Conservation (phyloP, 192 early-diverging fungal species). For the Backusella luteola region DNA sequence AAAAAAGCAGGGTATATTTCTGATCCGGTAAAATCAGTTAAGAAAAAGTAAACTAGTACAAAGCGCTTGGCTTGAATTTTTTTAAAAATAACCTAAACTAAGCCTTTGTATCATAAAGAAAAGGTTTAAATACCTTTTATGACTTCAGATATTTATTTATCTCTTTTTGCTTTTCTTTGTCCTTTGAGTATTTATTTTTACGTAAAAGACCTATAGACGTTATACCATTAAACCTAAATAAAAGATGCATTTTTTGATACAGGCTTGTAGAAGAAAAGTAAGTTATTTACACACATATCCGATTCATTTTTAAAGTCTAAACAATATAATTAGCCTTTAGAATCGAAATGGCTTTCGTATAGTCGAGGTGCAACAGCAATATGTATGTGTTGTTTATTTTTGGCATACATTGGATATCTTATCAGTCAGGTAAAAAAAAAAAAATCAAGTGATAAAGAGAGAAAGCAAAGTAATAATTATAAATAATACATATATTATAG, state of each 20-base stretch:
- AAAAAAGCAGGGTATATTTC: too few species aligned
- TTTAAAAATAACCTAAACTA: too few species aligned
- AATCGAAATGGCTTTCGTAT: neutral
- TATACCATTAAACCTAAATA: neutral
- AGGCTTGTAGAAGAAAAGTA: neutral
- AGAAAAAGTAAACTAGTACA: too few species aligned
- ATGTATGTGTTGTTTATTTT: neutral
- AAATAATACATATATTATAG: neutral
- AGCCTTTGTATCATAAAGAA: too few species aligned
- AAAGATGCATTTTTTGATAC: slow-evolving; percentile 1
- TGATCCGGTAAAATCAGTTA: too few species aligned
- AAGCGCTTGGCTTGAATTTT: too few species aligned
- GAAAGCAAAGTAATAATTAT: too few species aligned
- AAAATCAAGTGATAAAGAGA: neutral
- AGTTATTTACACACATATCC: neutral
- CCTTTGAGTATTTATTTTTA: too few species aligned
- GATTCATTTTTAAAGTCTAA: neutral
- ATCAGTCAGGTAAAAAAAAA: neutral
- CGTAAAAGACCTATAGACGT: too few species aligned
- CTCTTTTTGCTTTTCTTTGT: too few species aligned
- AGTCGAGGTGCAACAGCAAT: neutral
- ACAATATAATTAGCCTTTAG: neutral
- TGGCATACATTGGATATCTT: neutral
- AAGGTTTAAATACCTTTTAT: too few species aligned
- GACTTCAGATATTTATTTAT: too few species aligned